phyloP scores from a whole-genome alignment of 1,284 basidiomycete genomes.

The Moesziomyces sp. region DNA sequence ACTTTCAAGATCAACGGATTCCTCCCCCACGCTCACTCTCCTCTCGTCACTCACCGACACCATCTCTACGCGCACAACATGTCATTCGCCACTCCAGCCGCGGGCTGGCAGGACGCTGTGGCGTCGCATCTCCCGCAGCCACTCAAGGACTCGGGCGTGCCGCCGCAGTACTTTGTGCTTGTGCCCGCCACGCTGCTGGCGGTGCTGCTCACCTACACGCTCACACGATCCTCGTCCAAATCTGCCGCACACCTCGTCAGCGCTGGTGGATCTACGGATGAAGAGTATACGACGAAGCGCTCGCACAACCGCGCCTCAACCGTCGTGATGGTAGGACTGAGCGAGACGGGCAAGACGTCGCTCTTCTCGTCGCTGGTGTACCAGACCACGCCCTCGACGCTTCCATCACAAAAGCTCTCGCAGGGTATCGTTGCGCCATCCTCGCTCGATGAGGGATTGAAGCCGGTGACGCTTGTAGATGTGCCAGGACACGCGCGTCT shows the following conservation, averaged over 20 bases:
- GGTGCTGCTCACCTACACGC: conserved; percentile 42
- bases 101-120: conserved; percentile 52
- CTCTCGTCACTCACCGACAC: background rate
- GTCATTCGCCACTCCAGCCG: conserved; percentile 39
- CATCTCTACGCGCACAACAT: conserved; percentile 2
- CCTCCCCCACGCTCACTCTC: conserved; percentile 1
- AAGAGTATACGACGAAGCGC: conserved; percentile 18
- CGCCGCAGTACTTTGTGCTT: conserved; percentile 46
- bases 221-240: conserved; percentile 32
- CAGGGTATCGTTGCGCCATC: conserved; percentile 21
- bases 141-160: conserved; percentile 31
- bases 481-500: conserved; percentile 62
- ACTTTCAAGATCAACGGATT: too few species aligned
- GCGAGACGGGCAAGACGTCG: conserved; percentile 60
- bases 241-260: conserved; percentile 10
- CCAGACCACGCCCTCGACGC: conserved; percentile 46
- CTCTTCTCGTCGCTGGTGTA: conserved; percentile 60
- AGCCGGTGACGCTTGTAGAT: conserved; percentile 52
- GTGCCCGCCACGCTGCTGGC: conserved; percentile 47
- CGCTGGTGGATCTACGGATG: conserved; percentile 1
- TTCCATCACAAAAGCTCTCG: conserved; percentile 53
- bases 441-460: conserved; percentile 6
- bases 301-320: conserved; percentile 34
- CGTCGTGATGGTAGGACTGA: conserved; percentile 55
- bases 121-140: conserved; percentile 36